These are phyloP conservation scores for Paramecium biaurelia DNA, from an alignment of 73 alveolate genomes.

Conservation along the genomic window DNA sequence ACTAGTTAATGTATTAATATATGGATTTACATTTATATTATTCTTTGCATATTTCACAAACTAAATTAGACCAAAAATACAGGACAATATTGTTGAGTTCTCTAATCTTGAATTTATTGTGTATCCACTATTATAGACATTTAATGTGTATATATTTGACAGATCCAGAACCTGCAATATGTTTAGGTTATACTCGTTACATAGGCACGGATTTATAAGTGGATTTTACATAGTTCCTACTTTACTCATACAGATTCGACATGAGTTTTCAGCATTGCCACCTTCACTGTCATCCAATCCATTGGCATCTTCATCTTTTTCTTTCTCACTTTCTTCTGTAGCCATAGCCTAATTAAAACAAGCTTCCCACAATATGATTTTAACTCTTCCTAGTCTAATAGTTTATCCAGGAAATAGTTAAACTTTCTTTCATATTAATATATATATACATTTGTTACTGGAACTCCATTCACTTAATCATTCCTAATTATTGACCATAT, in stretches of 20 bases:
- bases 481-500: background rate
- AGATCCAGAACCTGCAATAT: constrained; percentile 53
- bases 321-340: constrained; percentile 36
- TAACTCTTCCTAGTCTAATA: constrained; percentile 32
- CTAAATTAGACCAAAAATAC: background rate
- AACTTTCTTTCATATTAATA: background rate
- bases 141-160: constrained; percentile 28
- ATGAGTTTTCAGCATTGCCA: background rate
- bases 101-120: constrained; percentile 4
- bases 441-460: background rate
- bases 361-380: constrained; percentile 36
- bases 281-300: background rate
- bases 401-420: background rate
- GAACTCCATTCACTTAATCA: background rate
- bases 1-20: background rate
- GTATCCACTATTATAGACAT: constrained; percentile 29
- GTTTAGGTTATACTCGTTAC: background rate
- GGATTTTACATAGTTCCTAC: constrained; percentile 26
- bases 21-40: constrained; percentile 2
- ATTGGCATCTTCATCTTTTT: background rate
- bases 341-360: constrained; percentile 17
- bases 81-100: constrained; percentile 8
- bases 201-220: constrained; percentile 1
- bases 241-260: constrained; percentile 51
- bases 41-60: constrained; percentile 24